Evolutionary conservation across 208 protist species (phyloP).

Genomic region (Wallacemonas sp.): DNA sequence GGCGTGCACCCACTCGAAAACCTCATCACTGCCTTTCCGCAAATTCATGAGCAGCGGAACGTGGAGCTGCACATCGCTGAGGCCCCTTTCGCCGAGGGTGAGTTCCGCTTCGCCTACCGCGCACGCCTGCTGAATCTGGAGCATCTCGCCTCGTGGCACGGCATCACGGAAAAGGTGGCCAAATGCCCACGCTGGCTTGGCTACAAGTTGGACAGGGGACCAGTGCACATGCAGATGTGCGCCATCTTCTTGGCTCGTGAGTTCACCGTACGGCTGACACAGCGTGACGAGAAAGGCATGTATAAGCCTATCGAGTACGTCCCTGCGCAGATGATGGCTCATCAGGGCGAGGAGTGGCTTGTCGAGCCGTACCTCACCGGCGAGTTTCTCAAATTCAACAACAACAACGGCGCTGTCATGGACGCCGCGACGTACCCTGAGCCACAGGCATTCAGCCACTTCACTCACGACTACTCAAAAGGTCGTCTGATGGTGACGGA

Average conservation of each 20-base stretch:
- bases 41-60: background rate
- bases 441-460: too few relatives aligned
- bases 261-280: background rate
- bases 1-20: background rate
- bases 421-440: background rate
- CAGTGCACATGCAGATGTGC: background rate
- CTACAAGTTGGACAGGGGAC: background rate
- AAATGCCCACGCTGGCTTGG: background rate
- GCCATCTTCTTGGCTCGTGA: background rate
- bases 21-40: background rate
- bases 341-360: background rate
- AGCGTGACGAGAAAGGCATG: background rate
- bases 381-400: background rate
- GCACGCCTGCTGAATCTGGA: background rate
- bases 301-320: background rate
- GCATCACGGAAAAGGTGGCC: background rate
- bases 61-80: background rate
- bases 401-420: conserved; percentile 6
- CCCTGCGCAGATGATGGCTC: background rate
- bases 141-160: background rate
- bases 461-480: background rate
- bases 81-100: background rate
- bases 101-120: too few relatives aligned
- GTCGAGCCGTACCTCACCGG: background rate
- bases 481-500: background rate